Base-by-base conservation (phyloP, 164 flowering plant species). In the Chloranthus sessilifolius region DNA sequence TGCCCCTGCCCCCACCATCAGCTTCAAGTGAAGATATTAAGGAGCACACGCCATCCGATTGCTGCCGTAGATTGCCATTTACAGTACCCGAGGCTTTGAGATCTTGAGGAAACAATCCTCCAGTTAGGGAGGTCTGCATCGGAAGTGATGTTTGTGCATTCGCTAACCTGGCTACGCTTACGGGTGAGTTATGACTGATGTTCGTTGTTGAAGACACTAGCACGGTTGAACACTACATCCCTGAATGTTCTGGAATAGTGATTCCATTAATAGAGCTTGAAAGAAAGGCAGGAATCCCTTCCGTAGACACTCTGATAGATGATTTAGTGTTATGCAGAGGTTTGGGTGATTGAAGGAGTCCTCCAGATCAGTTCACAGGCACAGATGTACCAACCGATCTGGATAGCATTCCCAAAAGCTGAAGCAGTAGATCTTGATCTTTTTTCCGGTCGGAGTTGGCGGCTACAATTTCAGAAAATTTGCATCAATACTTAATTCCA, bases 371-470 rank as follows among this genome's bases (percentile, higher is more conserved):
- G 50, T 64, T 64, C 11, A 42, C 64, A 35, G 50, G 78, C 28
- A 55, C 66, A 21, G 60, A 30, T 45, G 52, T 67, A 47, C 54
- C 60, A 48, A 33, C 22, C 22, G 59, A 37, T 40, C 60, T 38
- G 9, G 71, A 68, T 53, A 78, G 72, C 55, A 66, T 75, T 50
- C 63, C 65, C 43, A 78, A 43, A 52, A 75, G 68, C 56, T 78
- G 74, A 24, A 78, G 59, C n/a, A 75, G 53, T 29, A 78, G 41
- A 62, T 70, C 76, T 55, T 78, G 76, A 68, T 75, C 76, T n/a
- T 63, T 67, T n/a, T 59, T 45, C 51, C 50, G 57, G 38, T 75
- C 76, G 11, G 74, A 60, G 37, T 51, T 59, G 25, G 62, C 68
- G 43, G 74, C 83, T 78, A 62, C 66, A 70, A 40, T 49, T 29